Conservation (phyloP, 2,329 filamentous ascomycete genomes). For the Ophiobolus disseminans region DNA sequence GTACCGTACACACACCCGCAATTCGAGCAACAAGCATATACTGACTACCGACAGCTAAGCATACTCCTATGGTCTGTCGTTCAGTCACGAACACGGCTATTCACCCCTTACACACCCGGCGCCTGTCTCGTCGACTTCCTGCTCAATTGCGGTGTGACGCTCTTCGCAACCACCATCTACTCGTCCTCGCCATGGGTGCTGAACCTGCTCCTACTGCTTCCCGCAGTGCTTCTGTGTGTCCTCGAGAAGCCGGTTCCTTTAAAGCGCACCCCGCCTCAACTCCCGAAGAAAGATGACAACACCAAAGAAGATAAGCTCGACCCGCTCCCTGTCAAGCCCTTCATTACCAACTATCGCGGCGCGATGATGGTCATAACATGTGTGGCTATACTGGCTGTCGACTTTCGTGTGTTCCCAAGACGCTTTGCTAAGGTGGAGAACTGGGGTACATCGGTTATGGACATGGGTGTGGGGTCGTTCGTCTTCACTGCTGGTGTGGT, state of each 20-base stretch:
- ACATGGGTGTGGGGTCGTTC: slow-evolving; percentile 95
- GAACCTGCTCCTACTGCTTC: slow-evolving; percentile 74
- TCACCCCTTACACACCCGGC: slow-evolving; percentile 73
- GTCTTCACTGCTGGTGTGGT: slow-evolving; percentile 93
- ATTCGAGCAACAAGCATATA: slow-evolving; percentile 12
- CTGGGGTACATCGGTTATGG: slow-evolving; percentile 99
- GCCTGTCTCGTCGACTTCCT: slow-evolving; percentile 81
- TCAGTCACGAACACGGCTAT: slow-evolving; percentile 83
- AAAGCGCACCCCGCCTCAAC: slow-evolving; percentile 25
- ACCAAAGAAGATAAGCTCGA: slow-evolving; percentile 45
- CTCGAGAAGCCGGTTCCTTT: slow-evolving; percentile 35
- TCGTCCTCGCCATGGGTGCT: slow-evolving; percentile 76
- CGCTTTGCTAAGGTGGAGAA: slow-evolving; percentile 98
- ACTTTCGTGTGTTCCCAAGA: slow-evolving; percentile 90
- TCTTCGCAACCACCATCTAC: slow-evolving; percentile 88
- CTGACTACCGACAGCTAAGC: slow-evolving; percentile 67
- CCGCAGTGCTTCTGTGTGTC: slow-evolving; percentile 69
- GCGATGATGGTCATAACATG: slow-evolving; percentile 92
- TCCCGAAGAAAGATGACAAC: slow-evolving; percentile 27
- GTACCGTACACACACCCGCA: slow-evolving; percentile 59
- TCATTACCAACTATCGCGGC: slow-evolving; percentile 89
- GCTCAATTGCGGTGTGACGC: slow-evolving; percentile 80
- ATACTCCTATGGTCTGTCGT: slow-evolving; percentile 88
- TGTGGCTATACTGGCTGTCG: slow-evolving; percentile 92
- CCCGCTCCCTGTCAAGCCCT: slow-evolving; percentile 81